These are phyloP conservation scores for Apiospora malaysiana DNA, from an alignment of 2,329 filamentous ascomycete species.

Conservation along the genomic window DNA sequence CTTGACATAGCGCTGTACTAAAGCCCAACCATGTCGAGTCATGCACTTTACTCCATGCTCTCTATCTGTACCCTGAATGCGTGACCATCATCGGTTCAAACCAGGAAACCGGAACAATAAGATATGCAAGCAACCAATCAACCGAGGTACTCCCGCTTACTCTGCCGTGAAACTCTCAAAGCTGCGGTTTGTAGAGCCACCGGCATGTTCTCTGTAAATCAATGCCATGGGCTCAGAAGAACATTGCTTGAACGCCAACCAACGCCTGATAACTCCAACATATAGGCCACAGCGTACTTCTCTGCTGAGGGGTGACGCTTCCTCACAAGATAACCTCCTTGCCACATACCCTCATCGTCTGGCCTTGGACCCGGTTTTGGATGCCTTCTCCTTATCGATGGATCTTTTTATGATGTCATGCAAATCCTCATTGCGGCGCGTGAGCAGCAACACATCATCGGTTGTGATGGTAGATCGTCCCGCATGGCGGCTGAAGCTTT, in stretches of 20 bases:
- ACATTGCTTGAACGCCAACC: background rate
- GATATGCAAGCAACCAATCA: background rate
- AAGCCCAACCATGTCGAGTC: background rate
- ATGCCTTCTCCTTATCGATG: constrained; percentile 64
- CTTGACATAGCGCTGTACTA: background rate
- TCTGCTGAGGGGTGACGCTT: background rate
- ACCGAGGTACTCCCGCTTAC: background rate
- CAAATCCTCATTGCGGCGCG: constrained; percentile 85
- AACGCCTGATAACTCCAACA: background rate
- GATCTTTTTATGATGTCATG: constrained; percentile 75
- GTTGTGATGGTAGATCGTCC: constrained; percentile 80
- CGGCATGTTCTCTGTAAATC: background rate
- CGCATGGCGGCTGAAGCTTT: constrained; percentile 73
- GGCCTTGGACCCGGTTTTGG: constrained; percentile 45
- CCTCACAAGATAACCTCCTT: constrained; percentile 28
- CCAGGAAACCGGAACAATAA: background rate
- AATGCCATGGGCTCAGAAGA: background rate
- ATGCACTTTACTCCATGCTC: background rate
- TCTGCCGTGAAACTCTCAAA: background rate
- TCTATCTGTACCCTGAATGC: background rate
- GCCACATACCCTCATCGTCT: constrained; percentile 35
- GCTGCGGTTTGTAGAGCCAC: background rate
- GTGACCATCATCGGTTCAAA: no score
- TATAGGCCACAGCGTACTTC: background rate
- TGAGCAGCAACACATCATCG: constrained; percentile 86